These are phyloP conservation scores for Hysterium pulicare DNA, from an alignment of 2,329 filamentous ascomycete genomes.

Conservation along the genomic window DNA sequence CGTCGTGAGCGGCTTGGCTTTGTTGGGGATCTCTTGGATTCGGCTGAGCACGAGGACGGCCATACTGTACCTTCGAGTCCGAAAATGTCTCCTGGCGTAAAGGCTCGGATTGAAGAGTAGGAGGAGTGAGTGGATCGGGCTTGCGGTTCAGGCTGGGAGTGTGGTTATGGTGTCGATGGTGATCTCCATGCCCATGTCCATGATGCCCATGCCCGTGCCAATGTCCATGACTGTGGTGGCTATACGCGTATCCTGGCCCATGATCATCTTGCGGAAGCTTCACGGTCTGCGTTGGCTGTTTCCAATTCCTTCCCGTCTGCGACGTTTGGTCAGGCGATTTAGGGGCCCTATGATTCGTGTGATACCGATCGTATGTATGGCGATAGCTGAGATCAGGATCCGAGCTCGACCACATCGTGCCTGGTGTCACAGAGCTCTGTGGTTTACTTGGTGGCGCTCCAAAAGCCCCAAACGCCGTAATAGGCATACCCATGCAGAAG, in stretches of 20 bases:
- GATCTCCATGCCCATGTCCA: not conserved
- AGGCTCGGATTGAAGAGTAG: not conserved
- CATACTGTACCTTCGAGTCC: too few relatives aligned
- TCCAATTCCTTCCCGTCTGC: not conserved
- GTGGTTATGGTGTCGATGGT: not conserved
- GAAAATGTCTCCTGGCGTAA: too few relatives aligned
- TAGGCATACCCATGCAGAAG: too few relatives aligned
- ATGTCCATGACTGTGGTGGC: not conserved
- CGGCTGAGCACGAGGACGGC: conserved; percentile 13
- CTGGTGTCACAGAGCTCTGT: too few relatives aligned
- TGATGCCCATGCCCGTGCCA: not conserved
- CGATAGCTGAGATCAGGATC: too few relatives aligned
- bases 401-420: too few relatives aligned
- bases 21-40: conserved; percentile 33
- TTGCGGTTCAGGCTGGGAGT: not conserved
- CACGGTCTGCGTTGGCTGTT: not conserved
- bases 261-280: not conserved
- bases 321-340: not conserved
- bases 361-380: too few relatives aligned
- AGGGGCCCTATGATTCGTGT: not conserved
- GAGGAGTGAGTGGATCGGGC: not conserved
- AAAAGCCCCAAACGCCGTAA: too few relatives aligned
- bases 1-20: conserved; percentile 40
- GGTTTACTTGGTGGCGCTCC: too few relatives aligned
- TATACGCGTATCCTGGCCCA: not conserved